A percentile compares a stretch with the other conserved stretches of the same genome.
These are phyloP conservation scores for Fabrea salina DNA, from an alignment of 169 alveolate genomes.

Conservation along the genomic window DNA sequence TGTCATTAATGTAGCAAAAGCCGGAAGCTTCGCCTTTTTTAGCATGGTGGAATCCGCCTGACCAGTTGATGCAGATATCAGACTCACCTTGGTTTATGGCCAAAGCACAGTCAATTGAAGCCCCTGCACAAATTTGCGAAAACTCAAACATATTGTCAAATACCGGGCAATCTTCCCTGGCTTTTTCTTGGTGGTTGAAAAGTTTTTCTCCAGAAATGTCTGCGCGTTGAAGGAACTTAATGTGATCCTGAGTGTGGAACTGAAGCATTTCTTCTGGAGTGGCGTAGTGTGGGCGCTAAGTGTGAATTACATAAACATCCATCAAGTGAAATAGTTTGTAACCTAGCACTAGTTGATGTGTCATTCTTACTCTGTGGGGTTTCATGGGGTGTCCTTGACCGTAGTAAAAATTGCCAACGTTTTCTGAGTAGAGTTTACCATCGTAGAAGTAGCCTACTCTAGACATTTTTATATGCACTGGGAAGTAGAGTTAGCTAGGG, in stretches of 20 bases:
- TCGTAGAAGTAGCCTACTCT: conserved; percentile 80
- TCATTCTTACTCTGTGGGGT: conserved; percentile 98
- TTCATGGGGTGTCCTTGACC: conserved; percentile 99
- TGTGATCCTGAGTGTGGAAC: conserved; percentile 95
- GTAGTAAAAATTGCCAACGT: conserved; percentile 95
- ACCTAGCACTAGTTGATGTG: conserved; percentile 95
- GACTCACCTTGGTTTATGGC: conserved; percentile 91
- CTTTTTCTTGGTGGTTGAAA: not conserved
- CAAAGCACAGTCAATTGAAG: conserved; percentile 96
- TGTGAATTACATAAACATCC: conserved; percentile 81
- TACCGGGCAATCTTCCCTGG: conserved; percentile 94
- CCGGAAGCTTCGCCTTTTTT: conserved; percentile 98
- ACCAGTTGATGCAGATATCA: conserved; percentile 97
- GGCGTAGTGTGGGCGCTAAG: conserved; percentile 95
- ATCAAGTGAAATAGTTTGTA: conserved; percentile 94
- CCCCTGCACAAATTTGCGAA: conserved; percentile 97
- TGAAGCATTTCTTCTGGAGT: conserved; percentile 92
- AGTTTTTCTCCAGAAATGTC: conserved; percentile 18
- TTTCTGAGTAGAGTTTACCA: conserved; percentile 87
- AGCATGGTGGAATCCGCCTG: conserved; percentile 99
- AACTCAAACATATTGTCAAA: conserved; percentile 96
- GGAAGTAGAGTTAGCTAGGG: too few species aligned
- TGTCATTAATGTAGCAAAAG: conserved; percentile 98
- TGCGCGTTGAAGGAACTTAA: conserved; percentile 52
- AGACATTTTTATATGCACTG: conserved; percentile 46